A percentile compares a stretch with the other conserved stretches of the same genome.
phyloP scores from a whole-genome alignment of 1,284 basidiomycete species.

The Paramarasmius palmivorus region DNA sequence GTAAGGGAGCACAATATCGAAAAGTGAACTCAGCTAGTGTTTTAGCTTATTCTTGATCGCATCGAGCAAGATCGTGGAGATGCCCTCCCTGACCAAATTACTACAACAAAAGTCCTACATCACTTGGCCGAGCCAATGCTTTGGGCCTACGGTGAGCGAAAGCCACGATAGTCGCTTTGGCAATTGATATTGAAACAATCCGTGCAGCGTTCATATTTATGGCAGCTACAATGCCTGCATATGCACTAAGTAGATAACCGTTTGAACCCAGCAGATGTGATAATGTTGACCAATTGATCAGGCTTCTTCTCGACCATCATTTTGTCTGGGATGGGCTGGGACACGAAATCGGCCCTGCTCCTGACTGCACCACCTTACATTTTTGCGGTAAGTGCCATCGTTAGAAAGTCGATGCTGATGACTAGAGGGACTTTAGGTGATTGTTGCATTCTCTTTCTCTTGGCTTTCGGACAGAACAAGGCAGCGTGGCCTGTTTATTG shows the following conservation, averaged over 20 bases:
- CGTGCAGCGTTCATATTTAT: constrained; percentile 39
- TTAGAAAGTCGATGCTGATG: neutral
- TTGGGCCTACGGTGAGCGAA: constrained; percentile 37
- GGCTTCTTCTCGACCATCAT: constrained; percentile 16
- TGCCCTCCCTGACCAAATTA: constrained; percentile 39
- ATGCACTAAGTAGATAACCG: constrained; percentile 6
- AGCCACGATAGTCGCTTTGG: neutral
- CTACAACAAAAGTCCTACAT: constrained; percentile 32
- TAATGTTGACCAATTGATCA: too few species aligned
- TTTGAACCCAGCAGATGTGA: too few species aligned
- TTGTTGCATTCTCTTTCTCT: constrained; percentile 10
- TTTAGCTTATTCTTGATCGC: constrained; percentile 34
- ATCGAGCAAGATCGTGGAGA: constrained; percentile 47
- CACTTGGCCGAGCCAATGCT: constrained; percentile 44
- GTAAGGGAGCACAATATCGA: neutral
- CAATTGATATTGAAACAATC: neutral
- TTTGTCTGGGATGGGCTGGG: constrained; percentile 14
- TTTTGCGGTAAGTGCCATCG: constrained; percentile 9
- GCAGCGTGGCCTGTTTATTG: constrained; percentile 11
- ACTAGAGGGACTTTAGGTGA: constrained; percentile 2
- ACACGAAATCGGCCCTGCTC: constrained; percentile 2
- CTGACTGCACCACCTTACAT: constrained; percentile 14
- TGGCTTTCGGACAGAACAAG: constrained; percentile 13
- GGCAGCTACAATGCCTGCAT: constrained; percentile 41
- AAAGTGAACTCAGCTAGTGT: neutral